Evolutionary conservation across 108 stramenopile species (phyloP), one percentile per base, ranked within the genome.

Genomic region (Nannochloropsis gaditana): DNA sequence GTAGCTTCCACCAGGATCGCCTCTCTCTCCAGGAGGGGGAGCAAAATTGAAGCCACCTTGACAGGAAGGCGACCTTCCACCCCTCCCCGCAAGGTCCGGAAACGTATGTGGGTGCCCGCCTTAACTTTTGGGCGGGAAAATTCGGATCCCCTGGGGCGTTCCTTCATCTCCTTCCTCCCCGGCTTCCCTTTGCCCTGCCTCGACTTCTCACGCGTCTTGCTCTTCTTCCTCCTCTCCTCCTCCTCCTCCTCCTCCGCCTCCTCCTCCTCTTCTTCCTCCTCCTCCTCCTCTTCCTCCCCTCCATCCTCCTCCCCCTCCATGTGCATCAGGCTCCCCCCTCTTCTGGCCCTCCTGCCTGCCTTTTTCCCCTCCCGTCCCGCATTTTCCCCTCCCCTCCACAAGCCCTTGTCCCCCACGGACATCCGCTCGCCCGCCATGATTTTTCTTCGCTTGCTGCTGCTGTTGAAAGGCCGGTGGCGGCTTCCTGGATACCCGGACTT

Each of bases 141-240:
- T 2, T 73, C 59, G 3, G n/a, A 73, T 73, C n/a, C 59, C 59
- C 59, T 73, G 31, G 1, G 31, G 31, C 31, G 19, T 73, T n/a
- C 59, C 59, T 73, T 73, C 3, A 15, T n/a, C 59, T 73, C 59
- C 59, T 8, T n/a, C 59, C n/a, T 1, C 59, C 15, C 47, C 47
- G 3, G 19, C 59, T 73, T n/a, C 1, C 0, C 59, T n/a, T 73
- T 73, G 15, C 6, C 59, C 59, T 73, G 59, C n/a, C 31, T 31
- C 31, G 31, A 31, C 31, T 31, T 31, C 31, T 31, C 31, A 31
- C 31, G 31, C 31, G 31, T 82, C 59, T 86, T 82, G 44, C 82
- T 81, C 43, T 43, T 21, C 47, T 41, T 82, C 43, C 82, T 80
- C 44, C 82, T 82, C 82, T 86, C 82, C 44, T 86, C 82, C 1